phyloP scores from a whole-genome alignment of 2,329 filamentous ascomycete genomes.

The Intubia oerlemansii region DNA sequence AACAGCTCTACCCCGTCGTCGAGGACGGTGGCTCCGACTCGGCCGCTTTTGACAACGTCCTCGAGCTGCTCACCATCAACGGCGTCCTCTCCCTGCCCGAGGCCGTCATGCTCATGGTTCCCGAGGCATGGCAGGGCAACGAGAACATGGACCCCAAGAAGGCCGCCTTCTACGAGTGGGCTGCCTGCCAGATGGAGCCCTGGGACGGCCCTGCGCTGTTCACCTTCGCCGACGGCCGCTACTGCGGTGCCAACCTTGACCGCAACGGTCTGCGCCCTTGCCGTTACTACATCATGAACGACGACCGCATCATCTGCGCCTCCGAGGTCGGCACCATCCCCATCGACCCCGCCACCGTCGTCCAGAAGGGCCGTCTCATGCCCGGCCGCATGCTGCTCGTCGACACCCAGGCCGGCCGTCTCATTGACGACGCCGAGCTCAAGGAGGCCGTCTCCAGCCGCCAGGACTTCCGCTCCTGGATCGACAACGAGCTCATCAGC shows the following conservation, averaged over 20 bases:
- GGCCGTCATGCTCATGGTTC: slow-evolving; percentile 96
- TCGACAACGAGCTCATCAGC: slow-evolving; percentile 67
- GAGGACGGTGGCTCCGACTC: slow-evolving; percentile 95
- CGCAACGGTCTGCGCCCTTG: slow-evolving; percentile 88
- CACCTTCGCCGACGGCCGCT: slow-evolving; percentile 89
- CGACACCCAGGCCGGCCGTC: slow-evolving; percentile 70
- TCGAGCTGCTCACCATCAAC: slow-evolving; percentile 86
- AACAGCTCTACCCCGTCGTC: slow-evolving; percentile 79
- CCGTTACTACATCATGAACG: slow-evolving; percentile 90
- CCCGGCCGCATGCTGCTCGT: slow-evolving; percentile 92
- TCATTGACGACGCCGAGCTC: slow-evolving; percentile 84
- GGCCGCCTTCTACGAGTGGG: slow-evolving; percentile 96
- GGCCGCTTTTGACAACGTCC: slow-evolving; percentile 89
- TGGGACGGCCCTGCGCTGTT: slow-evolving; percentile 96
- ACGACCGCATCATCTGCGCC: slow-evolving; percentile 91
- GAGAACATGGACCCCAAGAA: slow-evolving; percentile 81
- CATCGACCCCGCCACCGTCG: slow-evolving; percentile 72
- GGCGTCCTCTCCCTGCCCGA: slow-evolving; percentile 87
- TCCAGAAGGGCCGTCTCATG: slow-evolving; percentile 85
- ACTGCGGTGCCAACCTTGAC: slow-evolving; percentile 92
- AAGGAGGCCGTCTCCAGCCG: slow-evolving; percentile 76
- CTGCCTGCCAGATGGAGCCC: slow-evolving; percentile 95
- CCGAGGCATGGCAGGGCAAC: slow-evolving; percentile 95
- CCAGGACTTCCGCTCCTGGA: slow-evolving; percentile 73
- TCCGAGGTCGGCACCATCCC: slow-evolving; percentile 89